Evolutionary conservation across 1,284 basidiomycete genomes (phyloP).

Genomic region (Paramarasmius palmivorus): DNA sequence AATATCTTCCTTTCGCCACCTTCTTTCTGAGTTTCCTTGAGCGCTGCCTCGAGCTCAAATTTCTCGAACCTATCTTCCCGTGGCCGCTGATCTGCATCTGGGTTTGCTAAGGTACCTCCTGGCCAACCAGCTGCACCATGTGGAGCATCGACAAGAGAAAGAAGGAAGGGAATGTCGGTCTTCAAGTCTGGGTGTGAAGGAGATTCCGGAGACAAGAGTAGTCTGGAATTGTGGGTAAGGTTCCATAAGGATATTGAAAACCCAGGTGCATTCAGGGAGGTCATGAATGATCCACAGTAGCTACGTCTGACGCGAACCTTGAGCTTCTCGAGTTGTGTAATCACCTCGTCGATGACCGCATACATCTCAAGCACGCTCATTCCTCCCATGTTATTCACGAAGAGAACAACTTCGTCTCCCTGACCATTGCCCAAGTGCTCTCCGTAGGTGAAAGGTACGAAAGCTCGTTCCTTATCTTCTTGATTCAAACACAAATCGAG

Average conservation of each 20-base stretch:
- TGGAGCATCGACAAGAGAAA: slow-evolving; percentile 37
- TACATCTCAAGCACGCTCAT: slow-evolving; percentile 41
- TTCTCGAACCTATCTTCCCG: slow-evolving; percentile 6
- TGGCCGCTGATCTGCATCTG: neutral
- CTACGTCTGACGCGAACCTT: slow-evolving; percentile 16
- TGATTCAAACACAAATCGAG: slow-evolving; percentile 9
- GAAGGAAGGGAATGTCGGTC: slow-evolving; percentile 9
- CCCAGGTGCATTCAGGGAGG: slow-evolving; percentile 45
- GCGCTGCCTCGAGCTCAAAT: slow-evolving; percentile 1
- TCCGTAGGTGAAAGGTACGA: slow-evolving; percentile 9
- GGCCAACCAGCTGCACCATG: slow-evolving; percentile 40
- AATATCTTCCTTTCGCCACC: neutral
- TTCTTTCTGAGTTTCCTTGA: neutral
- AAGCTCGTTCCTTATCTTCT: slow-evolving; percentile 17
- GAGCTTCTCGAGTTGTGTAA: slow-evolving; percentile 32
- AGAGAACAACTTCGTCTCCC: slow-evolving; percentile 29
- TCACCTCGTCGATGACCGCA: slow-evolving; percentile 35
- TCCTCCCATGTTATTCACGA: slow-evolving; percentile 47
- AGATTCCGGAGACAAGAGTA: slow-evolving; percentile 5
- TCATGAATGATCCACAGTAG: slow-evolving; percentile 40
- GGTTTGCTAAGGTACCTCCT: slow-evolving; percentile 26
- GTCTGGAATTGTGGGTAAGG: slow-evolving; percentile 16
- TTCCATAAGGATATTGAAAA: slow-evolving; percentile 44
- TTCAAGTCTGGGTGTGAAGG: slow-evolving; percentile 14
- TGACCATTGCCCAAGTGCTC: neutral